A percentile compares a stretch with the other conserved stretches of the same genome.
phyloP scores from a whole-genome alignment of 2,329 filamentous ascomycete genomes.

The Alternaria triticimaculans region DNA sequence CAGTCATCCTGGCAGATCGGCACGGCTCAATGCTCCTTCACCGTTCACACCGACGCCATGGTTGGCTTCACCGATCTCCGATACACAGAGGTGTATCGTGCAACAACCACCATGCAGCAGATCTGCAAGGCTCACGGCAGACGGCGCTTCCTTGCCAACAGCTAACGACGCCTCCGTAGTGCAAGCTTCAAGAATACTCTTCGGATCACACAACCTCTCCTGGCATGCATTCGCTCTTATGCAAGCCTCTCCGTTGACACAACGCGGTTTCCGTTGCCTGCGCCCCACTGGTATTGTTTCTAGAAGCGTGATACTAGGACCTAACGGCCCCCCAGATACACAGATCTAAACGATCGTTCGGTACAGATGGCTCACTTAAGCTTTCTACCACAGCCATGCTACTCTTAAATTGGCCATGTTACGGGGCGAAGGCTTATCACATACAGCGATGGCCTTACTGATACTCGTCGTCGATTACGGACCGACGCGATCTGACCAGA shows the following conservation, averaged over 20 bases:
- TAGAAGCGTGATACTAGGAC: not conserved
- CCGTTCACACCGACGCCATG: not conserved
- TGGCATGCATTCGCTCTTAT: not conserved
- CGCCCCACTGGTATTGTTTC: slow-evolving; percentile 1
- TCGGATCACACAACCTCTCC: not conserved
- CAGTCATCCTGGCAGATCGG: not conserved
- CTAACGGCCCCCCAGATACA: not conserved
- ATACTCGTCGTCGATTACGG: not conserved
- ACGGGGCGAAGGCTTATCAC: slow-evolving; percentile 3
- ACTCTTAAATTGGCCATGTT: not conserved
- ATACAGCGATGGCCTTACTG: not conserved
- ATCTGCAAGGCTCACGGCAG: slow-evolving; percentile 6
- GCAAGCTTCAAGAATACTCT: not conserved
- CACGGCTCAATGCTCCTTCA: not conserved
- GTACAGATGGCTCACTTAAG: not conserved
- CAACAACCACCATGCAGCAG: not conserved
- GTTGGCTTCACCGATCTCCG: not conserved
- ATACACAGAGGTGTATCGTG: not conserved
- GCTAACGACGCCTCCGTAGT: not conserved
- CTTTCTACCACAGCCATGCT: not conserved
- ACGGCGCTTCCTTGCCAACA: slow-evolving; percentile 1
- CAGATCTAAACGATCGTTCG: not conserved
- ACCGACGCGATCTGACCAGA: slow-evolving; percentile 2
- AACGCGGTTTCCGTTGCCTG: not conserved
- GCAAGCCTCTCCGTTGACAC: not conserved